Evolutionary conservation across 495 filamentous ascomycete species (phyloP), one percentile per base, ranked within the genome.

Genomic region (Tuber melanosporum): DNA sequence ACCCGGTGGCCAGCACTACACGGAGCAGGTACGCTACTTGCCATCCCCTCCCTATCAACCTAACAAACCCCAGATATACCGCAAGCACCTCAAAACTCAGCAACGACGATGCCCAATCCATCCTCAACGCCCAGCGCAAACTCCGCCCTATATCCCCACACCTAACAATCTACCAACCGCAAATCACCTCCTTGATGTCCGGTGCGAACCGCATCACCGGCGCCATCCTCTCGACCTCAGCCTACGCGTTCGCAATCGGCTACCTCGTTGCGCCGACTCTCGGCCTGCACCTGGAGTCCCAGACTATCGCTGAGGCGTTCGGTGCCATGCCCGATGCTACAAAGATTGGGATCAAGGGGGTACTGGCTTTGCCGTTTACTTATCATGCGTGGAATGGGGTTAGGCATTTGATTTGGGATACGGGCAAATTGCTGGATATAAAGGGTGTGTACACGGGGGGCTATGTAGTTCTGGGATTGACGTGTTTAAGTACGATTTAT

Each of bases 371-470:
- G 85, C 95, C 94, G 32, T 97, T 99, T 85, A 90, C 90, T 47
- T 98, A 90, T 87, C 96, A 99, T 86, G 85, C 84, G 77, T 84
- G 94, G 80, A 98, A 97, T 86, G 95, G 96, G 41, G 74, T 96
- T n/a, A 90, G 94, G 82, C 95, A 98, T 88, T 87, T 99, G 85
- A 78, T 88, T 45, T 97, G 93, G 92, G 95, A 99, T 88, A 84
- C 90, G 72, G 92, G 91, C 52, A 84, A 86, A 73, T 88, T 88
- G 62, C 90, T 97, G 75, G 87, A 84, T 80, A 92, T 94, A 84
- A 86, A 88, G 81, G 85, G 87, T 78, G 93, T 98, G 76, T 88
- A 92, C 78, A 87, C 88, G 85, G 90, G 88, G 4, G 95, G 94
- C 74, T 95, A 91, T 89, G 85, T 87, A 47, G 89, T 94, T 39